phyloP scores from a whole-genome alignment of 805 yeast genomes.

The Kregervanrija fluxuum region DNA sequence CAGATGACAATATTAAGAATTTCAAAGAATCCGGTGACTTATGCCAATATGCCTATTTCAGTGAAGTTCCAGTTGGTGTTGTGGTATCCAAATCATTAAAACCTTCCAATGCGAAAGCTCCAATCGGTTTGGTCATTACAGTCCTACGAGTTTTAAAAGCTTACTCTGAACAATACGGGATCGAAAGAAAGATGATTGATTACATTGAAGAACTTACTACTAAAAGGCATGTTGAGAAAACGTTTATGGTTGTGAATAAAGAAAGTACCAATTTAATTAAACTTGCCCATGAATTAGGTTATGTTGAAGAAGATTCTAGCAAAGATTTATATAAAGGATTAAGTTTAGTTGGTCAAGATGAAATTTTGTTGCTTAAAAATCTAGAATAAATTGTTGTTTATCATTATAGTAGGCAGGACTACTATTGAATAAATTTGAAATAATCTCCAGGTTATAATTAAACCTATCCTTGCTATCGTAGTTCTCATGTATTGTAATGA shows the following conservation, averaged over 20 bases:
- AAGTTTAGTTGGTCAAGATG: no score
- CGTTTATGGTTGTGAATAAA: conserved; percentile 20
- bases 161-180: conserved; percentile 48
- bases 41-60: conserved; percentile 49
- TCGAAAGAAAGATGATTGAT: conserved; percentile 53
- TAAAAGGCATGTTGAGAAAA: conserved; percentile 42
- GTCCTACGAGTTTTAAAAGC: conserved; percentile 43
- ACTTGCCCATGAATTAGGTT: conserved; percentile 10
- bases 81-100: conserved; percentile 49
- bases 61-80: conserved; percentile 78
- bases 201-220: conserved; percentile 52
- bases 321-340: conserved; percentile 19
- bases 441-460: no score
- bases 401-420: no score
- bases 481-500: no score
- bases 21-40: conserved; percentile 42
- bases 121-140: conserved; percentile 21
- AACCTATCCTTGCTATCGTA: no score
- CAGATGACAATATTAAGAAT: conserved; percentile 45
- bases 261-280: not conserved
- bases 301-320: conserved; percentile 10
- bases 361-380: no score
- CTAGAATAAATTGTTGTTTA: no score
- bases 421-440: no score
- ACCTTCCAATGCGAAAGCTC: conserved; percentile 32